phyloP scores from a whole-genome alignment of 2,329 filamentous ascomycete genomes.

The Fusarium siculi region DNA sequence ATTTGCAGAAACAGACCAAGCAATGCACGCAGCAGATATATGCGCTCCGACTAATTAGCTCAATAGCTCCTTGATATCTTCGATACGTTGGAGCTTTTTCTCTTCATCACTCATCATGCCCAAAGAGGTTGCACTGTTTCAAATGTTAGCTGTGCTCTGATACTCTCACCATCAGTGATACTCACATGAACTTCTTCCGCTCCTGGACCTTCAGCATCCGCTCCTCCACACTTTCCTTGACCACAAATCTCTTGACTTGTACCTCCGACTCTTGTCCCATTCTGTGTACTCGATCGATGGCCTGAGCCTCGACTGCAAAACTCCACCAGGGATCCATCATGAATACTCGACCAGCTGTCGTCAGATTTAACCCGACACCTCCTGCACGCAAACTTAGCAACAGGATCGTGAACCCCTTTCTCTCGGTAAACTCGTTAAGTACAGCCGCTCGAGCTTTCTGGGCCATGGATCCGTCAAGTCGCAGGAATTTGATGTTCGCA shows the following conservation, averaged over 20 bases:
- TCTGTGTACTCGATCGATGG: slow-evolving; percentile 95
- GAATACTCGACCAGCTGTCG: slow-evolving; percentile 87
- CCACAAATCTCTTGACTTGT: slow-evolving; percentile 86
- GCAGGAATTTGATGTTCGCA: slow-evolving; percentile 80
- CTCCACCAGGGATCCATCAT: slow-evolving; percentile 99
- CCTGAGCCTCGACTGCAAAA: slow-evolving; percentile 95
- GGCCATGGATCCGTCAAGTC: slow-evolving; percentile 89
- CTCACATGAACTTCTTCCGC: slow-evolving; percentile 93
- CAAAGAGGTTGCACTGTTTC: slow-evolving; percentile 82
- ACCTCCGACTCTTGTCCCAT: slow-evolving; percentile 95
- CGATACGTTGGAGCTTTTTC: slow-evolving; percentile 87
- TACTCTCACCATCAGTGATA: slow-evolving; percentile 41
- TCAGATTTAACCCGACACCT: slow-evolving; percentile 93
- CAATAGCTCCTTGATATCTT: slow-evolving; percentile 92
- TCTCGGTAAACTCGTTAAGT: slow-evolving; percentile 74
- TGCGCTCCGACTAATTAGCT: slow-evolving; percentile 56
- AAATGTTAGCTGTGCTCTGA: slow-evolving; percentile 22
- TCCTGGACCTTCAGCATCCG: slow-evolving; percentile 95
- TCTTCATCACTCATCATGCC: slow-evolving; percentile 97
- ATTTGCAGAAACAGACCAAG: neutral
- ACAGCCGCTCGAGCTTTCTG: slow-evolving; percentile 87
- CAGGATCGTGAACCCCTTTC: slow-evolving; percentile 74
- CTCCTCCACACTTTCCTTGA: slow-evolving; percentile 91
- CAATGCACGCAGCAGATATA: neutral
- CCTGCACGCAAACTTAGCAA: slow-evolving; percentile 89